Conservation (phyloP, 306 rosid genomes). For the Vigna angularis region DNA sequence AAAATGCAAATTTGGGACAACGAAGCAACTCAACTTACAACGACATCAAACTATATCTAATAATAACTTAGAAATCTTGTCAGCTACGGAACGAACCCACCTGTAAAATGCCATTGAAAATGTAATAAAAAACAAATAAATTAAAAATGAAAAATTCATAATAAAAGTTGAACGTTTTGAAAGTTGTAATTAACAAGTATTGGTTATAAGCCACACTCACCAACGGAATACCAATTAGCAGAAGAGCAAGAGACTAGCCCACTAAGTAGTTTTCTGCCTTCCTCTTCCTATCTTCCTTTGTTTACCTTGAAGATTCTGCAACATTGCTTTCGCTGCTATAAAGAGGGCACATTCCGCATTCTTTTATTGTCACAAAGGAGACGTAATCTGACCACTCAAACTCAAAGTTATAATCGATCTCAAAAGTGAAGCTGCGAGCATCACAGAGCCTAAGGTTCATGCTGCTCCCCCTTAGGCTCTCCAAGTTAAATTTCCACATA, state of each 20-base stretch:
- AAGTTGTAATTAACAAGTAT: background rate
- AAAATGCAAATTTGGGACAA: too few relatives aligned
- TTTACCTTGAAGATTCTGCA: too few relatives aligned
- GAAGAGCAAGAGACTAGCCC: background rate
- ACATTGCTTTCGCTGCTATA: background rate
- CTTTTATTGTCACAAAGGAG: background rate
- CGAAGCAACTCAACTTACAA: too few relatives aligned
- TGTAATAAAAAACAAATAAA: too few relatives aligned
- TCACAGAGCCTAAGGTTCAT: background rate
- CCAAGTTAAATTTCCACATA: too few relatives aligned
- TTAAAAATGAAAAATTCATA: too few relatives aligned
- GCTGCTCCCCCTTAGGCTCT: background rate
- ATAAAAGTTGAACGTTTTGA: background rate
- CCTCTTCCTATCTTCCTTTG: too few relatives aligned
- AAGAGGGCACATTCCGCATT: slow-evolving; percentile 34
- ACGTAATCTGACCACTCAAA: background rate
- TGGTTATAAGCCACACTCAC: background rate
- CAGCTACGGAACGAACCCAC: too few relatives aligned
- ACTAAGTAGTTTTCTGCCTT: too few relatives aligned
- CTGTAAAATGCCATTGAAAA: too few relatives aligned
- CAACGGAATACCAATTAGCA: background rate
- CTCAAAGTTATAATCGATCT: background rate
- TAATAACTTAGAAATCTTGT: too few relatives aligned
- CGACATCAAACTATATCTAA: too few relatives aligned
- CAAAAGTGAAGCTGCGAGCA: slow-evolving; percentile 17